Evolutionary conservation across 2,329 filamentous ascomycete species (phyloP).

Genomic region (Cercospora nicotianae): DNA sequence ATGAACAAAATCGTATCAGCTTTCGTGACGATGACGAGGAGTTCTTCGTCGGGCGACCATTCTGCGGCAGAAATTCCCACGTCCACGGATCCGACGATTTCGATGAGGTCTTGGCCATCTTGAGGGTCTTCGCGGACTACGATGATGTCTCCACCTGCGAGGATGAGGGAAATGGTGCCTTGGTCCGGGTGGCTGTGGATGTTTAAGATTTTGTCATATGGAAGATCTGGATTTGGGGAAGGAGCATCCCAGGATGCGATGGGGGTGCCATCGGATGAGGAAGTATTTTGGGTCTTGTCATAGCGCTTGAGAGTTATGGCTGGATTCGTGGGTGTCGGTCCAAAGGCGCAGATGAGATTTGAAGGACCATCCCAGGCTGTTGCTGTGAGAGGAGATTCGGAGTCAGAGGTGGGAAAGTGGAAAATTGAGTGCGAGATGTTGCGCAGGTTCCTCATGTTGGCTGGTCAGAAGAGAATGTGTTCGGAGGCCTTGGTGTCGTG

Average conservation of each 20-base stretch:
- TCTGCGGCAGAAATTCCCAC: slow-evolving; percentile 83
- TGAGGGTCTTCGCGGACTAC: slow-evolving; percentile 72
- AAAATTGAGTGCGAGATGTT: slow-evolving; percentile 71
- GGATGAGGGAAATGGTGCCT: slow-evolving; percentile 73
- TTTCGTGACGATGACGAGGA: slow-evolving; percentile 79
- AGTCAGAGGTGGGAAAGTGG: slow-evolving; percentile 54
- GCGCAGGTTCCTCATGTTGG: slow-evolving; percentile 79
- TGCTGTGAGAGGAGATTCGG: slow-evolving; percentile 58
- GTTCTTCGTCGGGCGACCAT: slow-evolving; percentile 95
- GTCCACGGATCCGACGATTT: slow-evolving; percentile 93
- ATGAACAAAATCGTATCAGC: slow-evolving; percentile 82
- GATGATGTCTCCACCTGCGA: slow-evolving; percentile 89
- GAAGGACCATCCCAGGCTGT: slow-evolving; percentile 77
- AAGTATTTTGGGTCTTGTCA: slow-evolving; percentile 40
- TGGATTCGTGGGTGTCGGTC: slow-evolving; percentile 66
- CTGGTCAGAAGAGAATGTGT: background rate
- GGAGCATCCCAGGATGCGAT: slow-evolving; percentile 89
- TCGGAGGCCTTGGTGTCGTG: background rate
- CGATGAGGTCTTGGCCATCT: slow-evolving; percentile 69
- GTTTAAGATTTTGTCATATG: slow-evolving; percentile 71
- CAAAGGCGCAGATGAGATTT: slow-evolving; percentile 80
- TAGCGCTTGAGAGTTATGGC: slow-evolving; percentile 70
- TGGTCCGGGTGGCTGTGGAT: slow-evolving; percentile 85
- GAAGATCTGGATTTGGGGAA: slow-evolving; percentile 69
- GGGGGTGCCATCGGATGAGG: slow-evolving; percentile 45